A percentile compares a stretch with the other conserved stretches of the same genome.
phyloP scores from a whole-genome alignment of 805 yeast species.

The Clavispora santaluciae region DNA sequence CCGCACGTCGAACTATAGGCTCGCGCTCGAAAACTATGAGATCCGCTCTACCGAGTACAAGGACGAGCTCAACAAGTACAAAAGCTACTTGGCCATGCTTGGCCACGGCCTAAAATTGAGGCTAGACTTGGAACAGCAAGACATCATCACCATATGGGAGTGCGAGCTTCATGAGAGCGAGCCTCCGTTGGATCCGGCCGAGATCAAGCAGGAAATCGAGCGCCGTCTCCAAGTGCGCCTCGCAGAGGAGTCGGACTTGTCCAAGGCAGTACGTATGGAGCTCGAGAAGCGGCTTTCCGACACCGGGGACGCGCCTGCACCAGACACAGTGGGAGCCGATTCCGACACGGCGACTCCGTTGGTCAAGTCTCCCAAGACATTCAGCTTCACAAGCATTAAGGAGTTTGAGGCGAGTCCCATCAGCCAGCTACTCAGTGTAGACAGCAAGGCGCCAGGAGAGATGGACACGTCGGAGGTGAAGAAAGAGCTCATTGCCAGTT shows the following conservation, averaged over 20 bases:
- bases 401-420: constrained; percentile 33
- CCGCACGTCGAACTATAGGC: constrained; percentile 30
- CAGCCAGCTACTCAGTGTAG: constrained; percentile 26
- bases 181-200: constrained; percentile 1
- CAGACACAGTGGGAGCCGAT: not conserved
- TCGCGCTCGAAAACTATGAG: constrained; percentile 36
- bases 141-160: constrained; percentile 10
- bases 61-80: constrained; percentile 41
- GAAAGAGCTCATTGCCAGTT: constrained; percentile 24
- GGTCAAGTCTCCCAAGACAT: constrained; percentile 40
- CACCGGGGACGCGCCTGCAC: not conserved
- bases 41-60: constrained; percentile 40
- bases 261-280: constrained; percentile 29
- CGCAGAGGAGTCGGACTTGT: constrained; percentile 26
- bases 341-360: constrained; percentile 12
- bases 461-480: constrained; percentile 4
- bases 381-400: constrained; percentile 31
- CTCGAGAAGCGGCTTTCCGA: constrained; percentile 20
- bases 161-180: constrained; percentile 5
- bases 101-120: constrained; percentile 46
- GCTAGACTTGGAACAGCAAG: constrained; percentile 36
- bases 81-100: constrained; percentile 40
- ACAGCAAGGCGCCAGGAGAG: constrained; percentile 6
- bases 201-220: constrained; percentile 6
- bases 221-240: constrained; percentile 3